Evolutionary conservation across 768 basidiomycete genomes (phyloP), one percentile per base, ranked within the genome.

Genomic region (Mycena alexandri): DNA sequence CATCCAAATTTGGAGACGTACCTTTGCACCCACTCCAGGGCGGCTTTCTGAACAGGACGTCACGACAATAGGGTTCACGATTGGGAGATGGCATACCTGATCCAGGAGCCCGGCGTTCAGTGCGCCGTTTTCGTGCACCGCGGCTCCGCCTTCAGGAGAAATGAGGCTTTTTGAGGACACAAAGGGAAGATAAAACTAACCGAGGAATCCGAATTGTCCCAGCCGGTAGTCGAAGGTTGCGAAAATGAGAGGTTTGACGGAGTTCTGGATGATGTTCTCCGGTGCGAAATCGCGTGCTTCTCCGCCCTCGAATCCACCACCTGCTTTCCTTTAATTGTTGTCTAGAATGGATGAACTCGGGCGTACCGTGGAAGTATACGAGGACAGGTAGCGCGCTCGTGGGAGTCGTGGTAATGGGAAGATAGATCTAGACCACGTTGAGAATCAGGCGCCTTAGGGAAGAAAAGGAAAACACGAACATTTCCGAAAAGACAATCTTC

Each of bases 401-500:
- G 2, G 69, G 57, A 0, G 54, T 69, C 0, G 71, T 66, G 22
- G 50, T 50, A 9, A 59, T 63, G 3, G 72, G 74, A 42, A 73
- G 24, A 53, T 51, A 72, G 14, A 73, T 60, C 72, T 74, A 43
- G 17, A n/a, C 7, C 24, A 22, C 14, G 21, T 17, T 29, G 46
- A n/a, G 1, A 48, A 41, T 17, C 10, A 9, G 1, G 43, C 7
- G 34, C 7, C 0, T 3, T 3, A 25, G 2, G n/a, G 36, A 9
- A 13, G 10, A 24, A 11, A 24, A 13, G 41, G 19, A 13, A 21
- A 12, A 36, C n/a, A 7, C 63, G 62, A 42, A 83, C 83, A 71
- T 84, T 84, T 57, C 79, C 80, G 61, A 82, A 84, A 1, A 84
- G 73, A 63, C 83, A 84, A 64, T 84, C 82, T 71, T 84, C 83